Percentiles rank a stretch among this genome's conserved stretches.
phyloP scores from a whole-genome alignment of 2,329 filamentous ascomycete genomes.

The Microsporum audouinii region DNA sequence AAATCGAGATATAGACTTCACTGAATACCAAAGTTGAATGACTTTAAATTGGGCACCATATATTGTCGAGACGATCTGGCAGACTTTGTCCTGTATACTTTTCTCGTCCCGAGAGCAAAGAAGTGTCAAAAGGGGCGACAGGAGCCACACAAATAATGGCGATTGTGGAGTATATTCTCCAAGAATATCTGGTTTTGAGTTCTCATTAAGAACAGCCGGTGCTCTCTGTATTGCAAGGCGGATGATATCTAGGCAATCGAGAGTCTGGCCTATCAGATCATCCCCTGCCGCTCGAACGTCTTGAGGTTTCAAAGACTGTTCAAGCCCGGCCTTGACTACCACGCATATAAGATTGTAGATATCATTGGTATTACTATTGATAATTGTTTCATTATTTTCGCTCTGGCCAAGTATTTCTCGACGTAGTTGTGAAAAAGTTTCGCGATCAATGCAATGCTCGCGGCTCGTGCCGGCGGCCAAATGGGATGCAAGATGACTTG shows the following conservation, averaged over 20 bases:
- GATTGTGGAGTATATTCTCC: conserved; percentile 32
- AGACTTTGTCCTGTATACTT: conserved; percentile 31
- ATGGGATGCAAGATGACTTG: conserved; percentile 75
- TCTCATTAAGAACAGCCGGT: conserved; percentile 54
- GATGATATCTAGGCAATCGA: conserved; percentile 68
- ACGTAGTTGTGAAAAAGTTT: conserved; percentile 64
- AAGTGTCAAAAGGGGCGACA: conserved; percentile 42
- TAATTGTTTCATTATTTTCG: conserved; percentile 34
- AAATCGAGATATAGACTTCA: conserved; percentile 23
- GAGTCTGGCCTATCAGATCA: conserved; percentile 30
- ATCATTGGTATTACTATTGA: conserved; percentile 57
- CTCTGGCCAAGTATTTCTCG: conserved; percentile 48
- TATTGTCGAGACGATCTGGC: conserved; percentile 25
- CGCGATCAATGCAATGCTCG: conserved; percentile 53
- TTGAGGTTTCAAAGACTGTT: conserved; percentile 42
- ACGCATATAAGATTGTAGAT: conserved; percentile 81
- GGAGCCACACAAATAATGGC: conserved; percentile 44
- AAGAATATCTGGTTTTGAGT: conserved; percentile 50
- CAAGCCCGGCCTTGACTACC: conserved; percentile 66
- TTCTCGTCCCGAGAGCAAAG: conserved; percentile 33
- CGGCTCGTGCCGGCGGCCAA: conserved; percentile 55
- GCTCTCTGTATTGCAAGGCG: conserved; percentile 63
- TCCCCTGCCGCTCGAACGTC: conserved; percentile 34
- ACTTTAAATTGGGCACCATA: conserved; percentile 24
- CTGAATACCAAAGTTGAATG: conserved; percentile 21